phyloP scores from a whole-genome alignment of 148 eudicot genomes.

The Salicornia ramosissima region DNA sequence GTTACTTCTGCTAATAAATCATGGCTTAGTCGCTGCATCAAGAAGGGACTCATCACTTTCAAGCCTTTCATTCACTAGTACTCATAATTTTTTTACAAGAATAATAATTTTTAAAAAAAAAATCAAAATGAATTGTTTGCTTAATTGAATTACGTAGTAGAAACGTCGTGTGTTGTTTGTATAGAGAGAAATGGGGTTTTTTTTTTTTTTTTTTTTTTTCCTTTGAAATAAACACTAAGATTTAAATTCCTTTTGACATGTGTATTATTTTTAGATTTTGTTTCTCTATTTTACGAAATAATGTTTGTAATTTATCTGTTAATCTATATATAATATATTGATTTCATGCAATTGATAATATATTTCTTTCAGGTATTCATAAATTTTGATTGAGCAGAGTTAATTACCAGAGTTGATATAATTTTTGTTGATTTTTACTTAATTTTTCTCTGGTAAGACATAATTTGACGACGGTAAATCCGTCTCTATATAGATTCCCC shows the following conservation, averaged over 20 bases:
- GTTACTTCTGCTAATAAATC: conserved; percentile 35
- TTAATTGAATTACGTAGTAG: too few relatives aligned
- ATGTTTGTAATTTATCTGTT: conserved; percentile 4
- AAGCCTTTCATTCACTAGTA: conserved; percentile 38
- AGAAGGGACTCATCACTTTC: conserved; percentile 31
- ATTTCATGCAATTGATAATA: conserved; percentile 1
- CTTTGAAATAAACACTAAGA: background rate
- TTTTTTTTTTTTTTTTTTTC: background rate
- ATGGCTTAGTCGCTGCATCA: conserved; percentile 17
- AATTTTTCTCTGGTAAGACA: too few relatives aligned
- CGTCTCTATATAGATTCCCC: too few relatives aligned
- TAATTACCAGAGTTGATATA: too few relatives aligned
- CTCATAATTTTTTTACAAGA: background rate
- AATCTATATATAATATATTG: background rate
- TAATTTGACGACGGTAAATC: too few relatives aligned
- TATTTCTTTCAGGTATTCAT: too few relatives aligned
- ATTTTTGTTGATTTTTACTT: too few relatives aligned
- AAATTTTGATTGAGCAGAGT: too few relatives aligned
- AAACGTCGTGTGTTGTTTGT: too few relatives aligned
- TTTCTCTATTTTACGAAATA: background rate
- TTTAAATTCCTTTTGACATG: background rate
- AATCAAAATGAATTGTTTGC: too few relatives aligned
- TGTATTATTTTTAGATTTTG: background rate
- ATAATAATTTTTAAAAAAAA: too few relatives aligned
- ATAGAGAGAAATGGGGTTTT: background rate